Evolutionary conservation across 352 stramenopile species (phyloP), one percentile per base, ranked within the genome.

Genomic region (Phytophthora fragariaefolia): DNA sequence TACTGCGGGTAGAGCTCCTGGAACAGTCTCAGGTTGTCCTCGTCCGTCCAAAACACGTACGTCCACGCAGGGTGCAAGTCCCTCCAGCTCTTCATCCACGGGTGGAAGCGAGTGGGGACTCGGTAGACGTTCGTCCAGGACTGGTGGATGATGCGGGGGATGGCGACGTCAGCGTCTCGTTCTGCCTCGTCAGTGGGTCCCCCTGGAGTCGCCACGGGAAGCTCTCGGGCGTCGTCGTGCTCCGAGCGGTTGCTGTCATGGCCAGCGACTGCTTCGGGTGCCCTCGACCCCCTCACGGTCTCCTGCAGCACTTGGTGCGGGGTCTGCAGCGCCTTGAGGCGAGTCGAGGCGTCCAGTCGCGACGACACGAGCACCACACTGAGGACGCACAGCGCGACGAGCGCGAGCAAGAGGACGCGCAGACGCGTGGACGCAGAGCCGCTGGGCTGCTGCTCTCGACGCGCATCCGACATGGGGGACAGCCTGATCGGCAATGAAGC

Each of bases 31-130:
- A 88, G 60, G 45, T 87, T 88, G 74, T 90, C 79, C 24, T 62
- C 65, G 57, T 88, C 74, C 0, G 70, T 80, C 79, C 79, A 90
- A 47, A 85, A 90, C 32, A 87, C 77, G 69, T 88, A 90, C 24
- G 57, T 71, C 76, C 77, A 88, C 8, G 46, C 59, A 2, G 77
- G 75, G 34, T 90, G 74, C 24, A 63, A 46, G 8, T 65, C 47
- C n/a, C 55, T 45, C 77, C 79, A 90, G 57, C 69, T 85, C 18
- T 66, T 71, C 77, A 90, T 87, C 81, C 79, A 90, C 52, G 81
- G 73, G 15, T 66, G 56, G 60, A 90, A 87, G 12, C 69, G 74
- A 4, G 40, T 64, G 13, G 81, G 79, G 56, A 90, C 83, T 17
- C 60, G 51, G 13, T 73, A 49, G 23, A 56, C 51, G 10, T 51